Base-by-base conservation (phyloP, 306 rosid species). In the Prunus campanulata region DNA sequence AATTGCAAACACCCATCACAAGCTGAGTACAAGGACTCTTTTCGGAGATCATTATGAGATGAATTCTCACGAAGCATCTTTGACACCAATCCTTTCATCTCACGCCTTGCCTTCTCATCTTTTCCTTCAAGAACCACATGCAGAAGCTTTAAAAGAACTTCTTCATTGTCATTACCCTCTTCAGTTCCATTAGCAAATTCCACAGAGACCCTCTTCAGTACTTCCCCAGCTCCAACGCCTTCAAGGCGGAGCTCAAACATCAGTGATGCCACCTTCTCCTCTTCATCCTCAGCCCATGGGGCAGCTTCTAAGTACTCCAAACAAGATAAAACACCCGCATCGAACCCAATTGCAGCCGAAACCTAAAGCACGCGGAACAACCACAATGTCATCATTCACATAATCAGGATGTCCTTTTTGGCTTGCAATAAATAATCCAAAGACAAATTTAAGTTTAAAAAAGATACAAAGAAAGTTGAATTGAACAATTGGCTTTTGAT, bases 261-360 rank as follows among this genome's bases (percentile, higher is more conserved):
- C 12, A 96, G 82, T 0, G 98, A 86, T 6, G 99, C 97, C 85
- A 92, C 98, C 77, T 96, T 96, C 87, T 96, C 98, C 78, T 96
- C 99, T 81, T 96, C 99, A 69, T 96, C 99, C 87, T 96, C 99
- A 0, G 91, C 93, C 99, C 99, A 92, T 0, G 98, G 98, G 4
- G 98, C 98, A 1, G 99, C 99, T 86, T 96, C 99, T 82, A 96
- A 81, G 84, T 92, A 92, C 76, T 96, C 98, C 92, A 96, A 89
- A 84, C 98, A 96, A 52, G 99, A 92, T 64, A 96, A 84, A 83
- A 96, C 96, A 61, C 97, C 97, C 2, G 93, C 98, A 71, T 92
- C 96, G 73, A 92, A 92, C 29, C 97, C 97, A 77, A 92, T 91
- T 14, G 98, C 99, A 6, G 98, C 93, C 0, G 99, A 96, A 83